A percentile compares a stretch with the other conserved stretches of the same genome.
These are phyloP conservation scores for Musa troglodytarum DNA, from an alignment of 176 grass and related monocot species.

Conservation along the genomic window DNA sequence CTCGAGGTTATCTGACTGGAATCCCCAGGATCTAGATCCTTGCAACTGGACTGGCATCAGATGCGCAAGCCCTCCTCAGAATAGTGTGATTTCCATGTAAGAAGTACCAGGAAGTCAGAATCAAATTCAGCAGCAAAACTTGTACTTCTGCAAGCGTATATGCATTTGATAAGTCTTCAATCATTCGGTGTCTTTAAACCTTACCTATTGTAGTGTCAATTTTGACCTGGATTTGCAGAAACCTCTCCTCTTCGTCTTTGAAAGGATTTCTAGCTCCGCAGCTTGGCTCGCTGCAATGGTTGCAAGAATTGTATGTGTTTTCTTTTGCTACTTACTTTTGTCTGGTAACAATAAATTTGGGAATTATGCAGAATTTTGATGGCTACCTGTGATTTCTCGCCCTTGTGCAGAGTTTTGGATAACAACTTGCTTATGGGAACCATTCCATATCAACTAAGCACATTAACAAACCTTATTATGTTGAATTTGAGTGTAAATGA, in stretches of 20 bases:
- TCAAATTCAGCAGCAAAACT: not conserved
- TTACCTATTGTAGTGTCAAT: not conserved
- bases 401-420: constrained; percentile 39
- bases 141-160: not conserved
- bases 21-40: constrained; percentile 36
- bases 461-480: constrained; percentile 33
- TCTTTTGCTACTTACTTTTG: not conserved
- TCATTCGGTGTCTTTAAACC: not conserved
- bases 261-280: constrained; percentile 52
- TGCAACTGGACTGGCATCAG: constrained; percentile 56
- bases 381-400: not conserved
- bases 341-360: not conserved
- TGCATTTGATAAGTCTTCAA: no score
- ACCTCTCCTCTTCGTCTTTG: constrained; percentile 60
- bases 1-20: constrained; percentile 69
- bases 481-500: constrained; percentile 59
- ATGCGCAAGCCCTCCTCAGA: constrained; percentile 36
- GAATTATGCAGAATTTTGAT: not conserved
- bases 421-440: constrained; percentile 47
- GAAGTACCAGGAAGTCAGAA: constrained; percentile 5
- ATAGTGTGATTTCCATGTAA: constrained; percentile 62
- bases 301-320: constrained; percentile 55
- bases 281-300: constrained; percentile 44
- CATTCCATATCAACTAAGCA: constrained; percentile 56
- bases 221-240: constrained; percentile 26